Evolutionary conservation across 345 rosid species (phyloP).

Genomic region (Balakata baccata): DNA sequence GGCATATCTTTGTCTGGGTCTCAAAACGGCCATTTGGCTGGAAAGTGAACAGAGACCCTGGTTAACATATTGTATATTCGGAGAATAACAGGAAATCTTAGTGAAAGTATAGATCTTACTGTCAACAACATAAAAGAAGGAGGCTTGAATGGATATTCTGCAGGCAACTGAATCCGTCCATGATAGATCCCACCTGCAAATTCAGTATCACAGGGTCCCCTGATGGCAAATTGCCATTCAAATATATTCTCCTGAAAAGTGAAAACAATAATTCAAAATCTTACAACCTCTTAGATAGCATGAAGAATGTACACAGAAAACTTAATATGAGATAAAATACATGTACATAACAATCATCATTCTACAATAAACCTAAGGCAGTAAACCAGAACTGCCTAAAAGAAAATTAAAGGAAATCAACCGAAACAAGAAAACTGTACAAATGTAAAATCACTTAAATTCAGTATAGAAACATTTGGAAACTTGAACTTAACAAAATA

Average conservation of each 20-base stretch:
- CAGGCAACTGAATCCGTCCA: constrained; percentile 92
- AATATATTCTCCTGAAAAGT: constrained; percentile 90
- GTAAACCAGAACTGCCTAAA: background rate
- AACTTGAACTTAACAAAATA: background rate
- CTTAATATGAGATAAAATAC: too few relatives aligned
- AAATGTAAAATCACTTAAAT: background rate
- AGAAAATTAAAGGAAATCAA: background rate
- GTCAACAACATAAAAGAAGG: constrained; percentile 92
- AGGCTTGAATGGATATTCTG: constrained; percentile 95
- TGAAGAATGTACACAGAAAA: background rate
- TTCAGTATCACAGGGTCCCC: constrained; percentile 79
- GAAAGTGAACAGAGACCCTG: background rate
- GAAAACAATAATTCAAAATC: constrained; percentile 9
- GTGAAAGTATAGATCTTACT: constrained; percentile 33
- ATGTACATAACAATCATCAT: background rate
- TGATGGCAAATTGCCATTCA: constrained; percentile 97
- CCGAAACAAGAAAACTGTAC: too few relatives aligned
- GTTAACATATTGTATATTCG: constrained; percentile 16
- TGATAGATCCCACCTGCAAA: constrained; percentile 98
- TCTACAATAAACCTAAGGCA: background rate
- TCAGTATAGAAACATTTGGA: background rate
- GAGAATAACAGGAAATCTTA: background rate
- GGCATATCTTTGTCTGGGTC: constrained; percentile 87
- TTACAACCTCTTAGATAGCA: background rate
- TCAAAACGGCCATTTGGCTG: constrained; percentile 97